Conservation (phyloP, 2,329 filamentous ascomycete species). For the Cytospora piceicola region DNA sequence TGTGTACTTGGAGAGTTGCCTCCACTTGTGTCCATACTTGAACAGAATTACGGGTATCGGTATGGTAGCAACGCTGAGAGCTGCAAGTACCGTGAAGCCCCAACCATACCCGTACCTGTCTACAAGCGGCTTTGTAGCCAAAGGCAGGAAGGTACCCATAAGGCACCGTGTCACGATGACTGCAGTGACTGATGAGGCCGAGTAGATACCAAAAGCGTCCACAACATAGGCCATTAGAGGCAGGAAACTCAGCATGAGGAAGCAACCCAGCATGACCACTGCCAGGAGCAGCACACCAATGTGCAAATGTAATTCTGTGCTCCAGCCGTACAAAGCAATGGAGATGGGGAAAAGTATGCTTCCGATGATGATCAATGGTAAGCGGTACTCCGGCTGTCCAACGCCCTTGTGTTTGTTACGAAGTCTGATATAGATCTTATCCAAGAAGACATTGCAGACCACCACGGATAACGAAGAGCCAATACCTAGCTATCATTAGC, state of each 20-base stretch:
- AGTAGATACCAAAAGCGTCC: slow-evolving; percentile 59
- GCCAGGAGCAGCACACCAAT: slow-evolving; percentile 48
- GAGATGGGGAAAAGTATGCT: slow-evolving; percentile 50
- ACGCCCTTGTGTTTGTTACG: slow-evolving; percentile 44
- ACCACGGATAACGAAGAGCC: slow-evolving; percentile 53
- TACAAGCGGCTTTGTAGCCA: slow-evolving; percentile 53
- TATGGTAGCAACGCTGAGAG: slow-evolving; percentile 46
- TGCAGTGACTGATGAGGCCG: slow-evolving; percentile 61
- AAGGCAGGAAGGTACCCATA: slow-evolving; percentile 60
- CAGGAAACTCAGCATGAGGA: slow-evolving; percentile 51
- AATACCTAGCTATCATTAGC: slow-evolving; percentile 43
- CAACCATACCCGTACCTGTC: slow-evolving; percentile 55
- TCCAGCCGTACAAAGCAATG: slow-evolving; percentile 56
- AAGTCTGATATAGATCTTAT: slow-evolving; percentile 57
- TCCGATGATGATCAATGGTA: slow-evolving; percentile 56
- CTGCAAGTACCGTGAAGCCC: slow-evolving; percentile 52
- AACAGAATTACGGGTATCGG: slow-evolving; percentile 56
- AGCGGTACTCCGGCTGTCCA: slow-evolving; percentile 57
- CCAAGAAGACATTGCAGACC: slow-evolving; percentile 55
- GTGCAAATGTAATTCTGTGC: slow-evolving; percentile 47
- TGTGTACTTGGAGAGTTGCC: slow-evolving; percentile 55
- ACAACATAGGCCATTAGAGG: slow-evolving; percentile 60
- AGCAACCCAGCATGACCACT: slow-evolving; percentile 50
- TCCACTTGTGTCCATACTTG: slow-evolving; percentile 56
- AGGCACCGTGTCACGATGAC: slow-evolving; percentile 60